Base-by-base conservation (phyloP, 805 yeast species). In the Ogataea trehaloabstinens region DNA sequence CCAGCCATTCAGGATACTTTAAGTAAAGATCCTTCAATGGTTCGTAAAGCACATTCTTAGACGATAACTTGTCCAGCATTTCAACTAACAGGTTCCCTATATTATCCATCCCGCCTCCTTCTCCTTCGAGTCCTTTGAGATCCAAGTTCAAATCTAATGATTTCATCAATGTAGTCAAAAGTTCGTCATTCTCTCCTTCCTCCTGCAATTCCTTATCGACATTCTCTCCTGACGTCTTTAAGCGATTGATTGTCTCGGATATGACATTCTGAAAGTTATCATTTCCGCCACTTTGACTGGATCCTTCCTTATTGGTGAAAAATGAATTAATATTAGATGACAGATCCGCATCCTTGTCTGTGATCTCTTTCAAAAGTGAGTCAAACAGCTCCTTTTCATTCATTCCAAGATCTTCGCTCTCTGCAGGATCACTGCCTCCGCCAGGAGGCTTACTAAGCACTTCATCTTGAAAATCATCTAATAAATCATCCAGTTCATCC, bases 41-140 rank as follows among this genome's bases (percentile, higher is more conserved):
- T 50, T 84, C 95, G 56, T 86, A 90, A 27, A 91, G 70, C 16
- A 90, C 85, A 41, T 82, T 90, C 55, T 89, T 91, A 4, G 93
- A 78, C 6, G 93, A 77, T 58, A 91, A 72, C 56, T 89, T 91
- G 45, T 79, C 82, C 52, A 91, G 69, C 79, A 91, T 80, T 25
- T 85, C 87, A 15, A 71, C 73, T 44, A 87, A 64, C 34, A 87
- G 63, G 42, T 77, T 76, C 19, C 82, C 68, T 46, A 83, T 63
- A 27, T 55, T 62, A 5, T 56, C 68, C 19, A 42, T 34, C 5
- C 44, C 51, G 3, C 61, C 74, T 24, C 38, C 41, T 18, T 36
- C 38, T 37, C 42, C 45, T 6, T 45, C 46, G 4, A 42, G 33
- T 3, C 45, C 49, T 17, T 45, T 45, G n/a, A 49, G 38, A 16